phyloP scores from a whole-genome alignment of 2,329 filamentous ascomycete species.

The Colletotrichum incanum region DNA sequence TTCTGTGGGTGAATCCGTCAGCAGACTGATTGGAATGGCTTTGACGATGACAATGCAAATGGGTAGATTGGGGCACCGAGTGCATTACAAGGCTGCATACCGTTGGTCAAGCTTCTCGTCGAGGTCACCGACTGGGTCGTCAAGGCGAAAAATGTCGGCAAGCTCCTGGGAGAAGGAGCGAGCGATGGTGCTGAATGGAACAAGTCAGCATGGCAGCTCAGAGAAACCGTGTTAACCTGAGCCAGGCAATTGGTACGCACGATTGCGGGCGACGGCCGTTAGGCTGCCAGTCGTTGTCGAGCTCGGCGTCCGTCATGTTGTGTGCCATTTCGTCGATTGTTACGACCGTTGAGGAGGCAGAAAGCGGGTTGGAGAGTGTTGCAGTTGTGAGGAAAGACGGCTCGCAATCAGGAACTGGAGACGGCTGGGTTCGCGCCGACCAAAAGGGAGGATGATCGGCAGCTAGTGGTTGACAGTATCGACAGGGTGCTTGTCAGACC shows the following conservation, averaged over 20 bases:
- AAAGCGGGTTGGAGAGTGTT: conserved; percentile 3
- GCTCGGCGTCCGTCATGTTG: conserved; percentile 74
- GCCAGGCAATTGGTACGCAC: conserved; percentile 76
- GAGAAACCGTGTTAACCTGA: conserved; percentile 67
- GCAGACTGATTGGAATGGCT: not conserved
- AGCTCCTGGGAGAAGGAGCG: conserved; percentile 89
- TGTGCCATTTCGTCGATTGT: conserved; percentile 40
- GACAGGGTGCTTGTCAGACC: conserved; percentile 32
- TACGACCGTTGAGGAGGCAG: not conserved
- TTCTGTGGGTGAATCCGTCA: conserved; percentile 67
- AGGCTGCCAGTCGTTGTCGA: conserved; percentile 86
- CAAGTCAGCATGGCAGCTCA: conserved; percentile 14
- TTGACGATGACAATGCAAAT: not conserved
- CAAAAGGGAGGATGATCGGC: conserved; percentile 42
- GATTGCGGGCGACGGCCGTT: conserved; percentile 85
- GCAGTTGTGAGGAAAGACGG: conserved; percentile 15
- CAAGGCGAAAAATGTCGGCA: conserved; percentile 91
- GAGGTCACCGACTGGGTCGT: conserved; percentile 81
- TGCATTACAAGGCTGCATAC: conserved; percentile 66
- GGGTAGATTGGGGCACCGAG: not conserved
- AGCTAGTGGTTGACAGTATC: conserved; percentile 35
- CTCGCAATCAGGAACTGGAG: conserved; percentile 4
- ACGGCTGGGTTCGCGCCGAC: conserved; percentile 30
- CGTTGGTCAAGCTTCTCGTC: conserved; percentile 85
- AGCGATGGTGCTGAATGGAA: conserved; percentile 80